Evolutionary conservation across 73 alveolate genomes (phyloP).

Genomic region (Tetrahymena borealis): DNA sequence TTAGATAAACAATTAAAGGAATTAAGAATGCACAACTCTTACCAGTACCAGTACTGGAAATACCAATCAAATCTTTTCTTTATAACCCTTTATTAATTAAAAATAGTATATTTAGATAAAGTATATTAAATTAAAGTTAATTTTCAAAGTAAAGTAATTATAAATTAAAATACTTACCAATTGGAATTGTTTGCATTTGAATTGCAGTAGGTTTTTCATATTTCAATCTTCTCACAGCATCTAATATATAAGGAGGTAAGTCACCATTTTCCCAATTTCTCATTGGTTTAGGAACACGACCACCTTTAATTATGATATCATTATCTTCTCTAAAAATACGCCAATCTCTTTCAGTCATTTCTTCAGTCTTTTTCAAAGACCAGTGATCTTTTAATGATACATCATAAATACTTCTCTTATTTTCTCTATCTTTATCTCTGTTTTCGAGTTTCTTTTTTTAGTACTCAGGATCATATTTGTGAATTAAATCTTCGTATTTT

Average conservation of each 20-base stretch:
- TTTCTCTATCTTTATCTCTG: neutral
- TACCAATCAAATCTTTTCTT: constrained; percentile 76
- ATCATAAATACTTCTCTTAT: neutral
- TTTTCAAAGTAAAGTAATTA: neutral
- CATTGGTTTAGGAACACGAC: constrained; percentile 57
- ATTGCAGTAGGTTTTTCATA: constrained; percentile 36
- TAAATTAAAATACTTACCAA: neutral
- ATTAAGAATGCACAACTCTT: constrained; percentile 82
- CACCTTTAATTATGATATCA: constrained; percentile 58
- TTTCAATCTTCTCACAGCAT: constrained; percentile 10
- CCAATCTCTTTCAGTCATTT: constrained; percentile 78
- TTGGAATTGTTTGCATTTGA: constrained; percentile 30
- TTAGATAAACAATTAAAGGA: constrained; percentile 64
- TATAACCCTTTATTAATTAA: constrained; percentile 34
- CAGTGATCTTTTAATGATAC: constrained; percentile 16
- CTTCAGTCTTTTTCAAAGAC: constrained; percentile 22
- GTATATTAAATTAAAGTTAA: neutral
- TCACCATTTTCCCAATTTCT: constrained; percentile 65
- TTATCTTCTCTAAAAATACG: constrained; percentile 72
- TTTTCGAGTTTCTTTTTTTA: constrained; percentile 4
- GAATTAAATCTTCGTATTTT: neutral
- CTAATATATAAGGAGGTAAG: constrained; percentile 15
- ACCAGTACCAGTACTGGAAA: constrained; percentile 93
- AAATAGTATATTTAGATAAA: neutral
- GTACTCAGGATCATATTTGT: neutral